phyloP scores from a whole-genome alignment of 2,329 filamentous ascomycete genomes.

The Alternaria brassicae region DNA sequence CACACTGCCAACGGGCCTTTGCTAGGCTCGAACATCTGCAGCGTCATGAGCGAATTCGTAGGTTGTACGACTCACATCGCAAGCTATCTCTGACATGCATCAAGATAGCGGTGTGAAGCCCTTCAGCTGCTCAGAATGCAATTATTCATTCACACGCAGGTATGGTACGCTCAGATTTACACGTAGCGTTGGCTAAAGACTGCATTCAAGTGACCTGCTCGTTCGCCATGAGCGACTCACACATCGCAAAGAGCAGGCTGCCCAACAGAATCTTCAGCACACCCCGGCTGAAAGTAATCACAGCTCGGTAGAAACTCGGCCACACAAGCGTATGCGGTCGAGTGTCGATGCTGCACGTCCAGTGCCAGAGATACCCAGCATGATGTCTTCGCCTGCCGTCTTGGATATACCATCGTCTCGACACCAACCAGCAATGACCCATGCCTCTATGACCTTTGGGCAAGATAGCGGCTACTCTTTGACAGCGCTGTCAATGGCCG shows the following conservation, averaged over 20 bases:
- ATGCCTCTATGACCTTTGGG: conserved; percentile 20
- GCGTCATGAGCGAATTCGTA: conserved; percentile 51
- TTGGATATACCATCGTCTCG: conserved; percentile 29
- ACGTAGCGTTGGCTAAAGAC: neutral
- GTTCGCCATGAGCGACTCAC: conserved; percentile 52
- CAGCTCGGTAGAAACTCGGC: conserved; percentile 25
- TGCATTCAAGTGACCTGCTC: conserved; percentile 46
- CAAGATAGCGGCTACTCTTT: conserved; percentile 46
- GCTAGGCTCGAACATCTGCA: conserved; percentile 53
- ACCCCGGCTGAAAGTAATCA: conserved; percentile 14
- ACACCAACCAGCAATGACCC: conserved; percentile 23
- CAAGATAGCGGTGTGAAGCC: conserved; percentile 52
- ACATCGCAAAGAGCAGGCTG: conserved; percentile 41
- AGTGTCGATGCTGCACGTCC: conserved; percentile 34
- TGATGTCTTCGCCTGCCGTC: conserved; percentile 33
- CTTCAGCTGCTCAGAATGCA: conserved; percentile 51
- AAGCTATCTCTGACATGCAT: conserved; percentile 16
- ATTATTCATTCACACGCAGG: conserved; percentile 54
- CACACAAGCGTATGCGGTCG: conserved; percentile 37
- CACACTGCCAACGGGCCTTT: conserved; percentile 43
- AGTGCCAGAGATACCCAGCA: conserved; percentile 38
- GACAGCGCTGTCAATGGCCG: conserved; percentile 52
- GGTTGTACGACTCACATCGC: conserved; percentile 12
- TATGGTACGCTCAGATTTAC: conserved; percentile 22
- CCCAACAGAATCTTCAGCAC: conserved; percentile 17